phyloP scores from a whole-genome alignment of 148 eudicot species.

The Chenopodium berlandieri region DNA sequence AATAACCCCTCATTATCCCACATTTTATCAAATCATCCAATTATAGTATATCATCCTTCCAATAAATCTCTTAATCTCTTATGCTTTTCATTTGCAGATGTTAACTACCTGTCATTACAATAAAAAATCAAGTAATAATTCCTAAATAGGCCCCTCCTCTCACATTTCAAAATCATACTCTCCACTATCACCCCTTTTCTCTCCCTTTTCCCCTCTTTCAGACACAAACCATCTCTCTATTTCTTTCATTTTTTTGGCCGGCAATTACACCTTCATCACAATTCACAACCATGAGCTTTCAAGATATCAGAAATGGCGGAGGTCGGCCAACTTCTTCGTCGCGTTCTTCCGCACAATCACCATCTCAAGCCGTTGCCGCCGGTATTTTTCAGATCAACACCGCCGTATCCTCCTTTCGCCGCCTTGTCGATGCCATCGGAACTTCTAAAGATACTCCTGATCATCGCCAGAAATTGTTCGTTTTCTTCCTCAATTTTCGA shows the following conservation, averaged over 20 bases:
- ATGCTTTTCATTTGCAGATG: too few species aligned
- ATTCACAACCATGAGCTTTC: slow-evolving; percentile 45
- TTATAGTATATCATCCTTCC: too few species aligned
- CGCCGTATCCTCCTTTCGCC: slow-evolving; percentile 50
- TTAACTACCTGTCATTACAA: too few species aligned
- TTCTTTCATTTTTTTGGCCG: slow-evolving; percentile 1
- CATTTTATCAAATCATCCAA: too few species aligned
- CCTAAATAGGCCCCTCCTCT: neutral
- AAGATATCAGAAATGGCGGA: slow-evolving; percentile 52
- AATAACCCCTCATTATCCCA: too few species aligned
- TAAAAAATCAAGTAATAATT: neutral
- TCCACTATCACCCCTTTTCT: neutral
- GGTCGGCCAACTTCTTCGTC: slow-evolving; percentile 31
- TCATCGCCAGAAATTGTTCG: slow-evolving; percentile 61
- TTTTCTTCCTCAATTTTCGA: neutral
- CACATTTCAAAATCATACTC: slow-evolving; percentile 1
- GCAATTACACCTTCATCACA: neutral
- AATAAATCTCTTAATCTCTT: too few species aligned
- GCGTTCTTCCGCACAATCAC: slow-evolving; percentile 25
- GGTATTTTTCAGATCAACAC: slow-evolving; percentile 73
- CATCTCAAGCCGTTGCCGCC: slow-evolving; percentile 56
- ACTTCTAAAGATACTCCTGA: slow-evolving; percentile 62
- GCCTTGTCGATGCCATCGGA: slow-evolving; percentile 54
- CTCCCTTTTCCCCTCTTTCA: neutral
- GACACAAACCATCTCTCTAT: neutral